phyloP scores from a whole-genome alignment of 2,329 filamentous ascomycete species.

The Aspergillus felis region DNA sequence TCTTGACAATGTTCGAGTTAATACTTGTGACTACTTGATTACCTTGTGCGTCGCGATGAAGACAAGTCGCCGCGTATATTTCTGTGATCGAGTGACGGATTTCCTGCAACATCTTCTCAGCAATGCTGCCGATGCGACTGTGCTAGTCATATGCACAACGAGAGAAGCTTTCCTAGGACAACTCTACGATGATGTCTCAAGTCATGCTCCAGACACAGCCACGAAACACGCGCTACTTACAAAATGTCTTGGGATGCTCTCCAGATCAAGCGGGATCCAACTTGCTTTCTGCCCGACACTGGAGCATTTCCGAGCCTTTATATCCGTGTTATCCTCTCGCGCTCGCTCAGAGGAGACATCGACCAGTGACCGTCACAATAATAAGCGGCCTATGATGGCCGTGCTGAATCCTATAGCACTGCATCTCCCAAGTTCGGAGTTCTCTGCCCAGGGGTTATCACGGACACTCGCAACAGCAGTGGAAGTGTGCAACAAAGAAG shows the following conservation, averaged over 20 bases:
- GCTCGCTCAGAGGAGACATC: neutral
- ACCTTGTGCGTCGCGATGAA: constrained; percentile 10
- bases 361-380: neutral
- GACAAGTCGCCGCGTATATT: constrained; percentile 30
- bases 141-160: constrained; percentile 67
- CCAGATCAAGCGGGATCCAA: constrained; percentile 64
- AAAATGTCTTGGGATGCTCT: constrained; percentile 65
- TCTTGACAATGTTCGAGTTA: constrained; percentile 1
- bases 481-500: constrained; percentile 31
- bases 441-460: constrained; percentile 47
- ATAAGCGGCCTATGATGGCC: constrained; percentile 28
- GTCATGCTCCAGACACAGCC: constrained; percentile 13
- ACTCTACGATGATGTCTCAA: constrained; percentile 49
- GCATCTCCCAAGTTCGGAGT: constrained; percentile 43
- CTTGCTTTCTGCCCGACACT: constrained; percentile 71
- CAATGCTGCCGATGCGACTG: constrained; percentile 55
- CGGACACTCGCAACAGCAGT: constrained; percentile 40
- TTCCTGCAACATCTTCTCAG: constrained; percentile 64
- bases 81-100: constrained; percentile 48
- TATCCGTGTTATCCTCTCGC: constrained; percentile 51
- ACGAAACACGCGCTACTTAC: constrained; percentile 48
- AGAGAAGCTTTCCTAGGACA: constrained; percentile 61
- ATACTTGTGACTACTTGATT: neutral
- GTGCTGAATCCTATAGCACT: constrained; percentile 40
- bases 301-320: constrained; percentile 71